phyloP scores from a whole-genome alignment of 2,329 filamentous ascomycete genomes.

The Aspergillus texensis region DNA sequence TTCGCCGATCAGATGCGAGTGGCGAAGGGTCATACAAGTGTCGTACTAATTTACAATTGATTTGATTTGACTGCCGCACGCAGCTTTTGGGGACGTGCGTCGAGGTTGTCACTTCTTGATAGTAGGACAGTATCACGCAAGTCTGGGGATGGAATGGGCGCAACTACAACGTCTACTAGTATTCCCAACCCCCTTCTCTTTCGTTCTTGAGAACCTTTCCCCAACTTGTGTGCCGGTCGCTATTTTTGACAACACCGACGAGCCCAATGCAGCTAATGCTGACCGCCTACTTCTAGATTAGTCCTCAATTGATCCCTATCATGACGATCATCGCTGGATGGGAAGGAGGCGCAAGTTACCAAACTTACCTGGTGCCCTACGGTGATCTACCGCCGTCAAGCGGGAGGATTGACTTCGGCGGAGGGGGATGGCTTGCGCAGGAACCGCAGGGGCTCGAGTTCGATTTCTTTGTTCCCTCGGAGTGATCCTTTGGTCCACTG shows the following conservation, averaged over 20 bases:
- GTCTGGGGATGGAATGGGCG: slow-evolving; percentile 11
- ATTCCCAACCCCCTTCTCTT: neutral
- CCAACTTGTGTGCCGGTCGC: neutral
- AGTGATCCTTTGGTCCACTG: neutral
- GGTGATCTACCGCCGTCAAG: slow-evolving; percentile 20
- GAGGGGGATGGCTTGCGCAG: slow-evolving; percentile 25
- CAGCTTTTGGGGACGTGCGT: neutral
- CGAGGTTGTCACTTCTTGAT: neutral
- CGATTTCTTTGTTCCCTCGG: slow-evolving; percentile 18
- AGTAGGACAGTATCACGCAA: slow-evolving; percentile 1
- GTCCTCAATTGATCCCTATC: neutral
- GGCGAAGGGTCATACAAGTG: neutral
- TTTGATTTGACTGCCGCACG: neutral
- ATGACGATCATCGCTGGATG: neutral
- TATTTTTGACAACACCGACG: slow-evolving; percentile 1
- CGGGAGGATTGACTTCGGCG: slow-evolving; percentile 15
- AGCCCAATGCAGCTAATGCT: neutral
- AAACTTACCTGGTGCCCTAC: slow-evolving; percentile 8
- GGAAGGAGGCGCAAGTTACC: neutral
- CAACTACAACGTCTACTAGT: neutral
- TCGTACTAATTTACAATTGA: neutral
- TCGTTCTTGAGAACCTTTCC: neutral
- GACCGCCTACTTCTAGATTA: neutral
- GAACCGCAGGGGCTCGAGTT: slow-evolving; percentile 21
- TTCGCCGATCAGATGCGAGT: neutral